Conservation (phyloP, 345 rosid species). For the Eutrema japonicum region DNA sequence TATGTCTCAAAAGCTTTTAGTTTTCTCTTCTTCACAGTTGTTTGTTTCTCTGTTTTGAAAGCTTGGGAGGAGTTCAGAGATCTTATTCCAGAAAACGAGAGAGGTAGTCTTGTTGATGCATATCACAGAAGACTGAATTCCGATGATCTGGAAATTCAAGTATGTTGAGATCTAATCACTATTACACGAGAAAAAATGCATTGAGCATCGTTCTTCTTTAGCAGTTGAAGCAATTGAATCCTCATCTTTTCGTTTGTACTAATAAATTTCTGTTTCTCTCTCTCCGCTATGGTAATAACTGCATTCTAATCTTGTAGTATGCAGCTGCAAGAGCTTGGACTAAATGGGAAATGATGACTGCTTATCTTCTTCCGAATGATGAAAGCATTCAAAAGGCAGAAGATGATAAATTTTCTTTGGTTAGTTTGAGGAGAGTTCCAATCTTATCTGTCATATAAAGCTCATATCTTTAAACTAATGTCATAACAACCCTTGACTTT, state of each 20-base stretch:
- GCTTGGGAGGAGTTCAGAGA: slow-evolving; percentile 98
- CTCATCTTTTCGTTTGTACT: neutral
- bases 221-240: neutral
- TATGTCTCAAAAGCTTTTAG: neutral
- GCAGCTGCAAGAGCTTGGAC: slow-evolving; percentile 98
- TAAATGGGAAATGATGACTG: slow-evolving; percentile 98
- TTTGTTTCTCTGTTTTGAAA: slow-evolving; percentile 37
- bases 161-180: slow-evolving; percentile 46
- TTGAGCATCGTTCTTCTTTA: neutral
- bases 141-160: slow-evolving; percentile 82
- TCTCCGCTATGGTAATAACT: neutral
- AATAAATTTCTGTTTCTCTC: neutral
- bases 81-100: slow-evolving; percentile 87
- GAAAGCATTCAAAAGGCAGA: slow-evolving; percentile 84
- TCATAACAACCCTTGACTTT: neutral
- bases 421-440: slow-evolving; percentile 41
- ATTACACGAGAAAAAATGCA: neutral
- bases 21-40: slow-evolving; percentile 8
- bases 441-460: neutral
- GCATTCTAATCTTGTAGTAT: slow-evolving; percentile 53
- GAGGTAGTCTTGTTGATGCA: slow-evolving; percentile 69
- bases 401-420: slow-evolving; percentile 88
- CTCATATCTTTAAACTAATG: neutral
- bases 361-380: slow-evolving; percentile 79
- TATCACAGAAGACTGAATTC: slow-evolving; percentile 79